These are phyloP conservation scores for Tardiomyces digboiensis DNA, from an alignment of 1,139 yeast species.

Conservation along the genomic window DNA sequence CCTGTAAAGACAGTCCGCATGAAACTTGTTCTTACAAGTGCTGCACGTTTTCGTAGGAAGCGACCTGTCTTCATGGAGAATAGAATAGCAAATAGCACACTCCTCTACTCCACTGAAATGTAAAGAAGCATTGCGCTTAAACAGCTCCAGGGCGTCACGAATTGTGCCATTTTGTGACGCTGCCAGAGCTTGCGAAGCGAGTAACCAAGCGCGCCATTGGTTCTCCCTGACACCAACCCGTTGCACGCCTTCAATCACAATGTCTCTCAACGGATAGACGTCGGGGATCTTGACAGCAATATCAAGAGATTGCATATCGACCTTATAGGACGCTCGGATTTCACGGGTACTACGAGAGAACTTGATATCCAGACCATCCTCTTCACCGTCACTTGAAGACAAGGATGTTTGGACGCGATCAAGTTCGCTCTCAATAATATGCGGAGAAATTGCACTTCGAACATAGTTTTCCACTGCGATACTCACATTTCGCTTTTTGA, in stretches of 20 bases:
- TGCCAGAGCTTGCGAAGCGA: constrained; percentile 79
- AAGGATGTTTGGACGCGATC: constrained; percentile 36
- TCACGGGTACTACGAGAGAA: constrained; percentile 39
- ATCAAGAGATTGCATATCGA: constrained; percentile 86
- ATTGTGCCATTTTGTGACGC: constrained; percentile 70
- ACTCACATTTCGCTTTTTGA: constrained; percentile 49
- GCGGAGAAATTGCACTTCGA: constrained; percentile 50
- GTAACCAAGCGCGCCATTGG: constrained; percentile 93
- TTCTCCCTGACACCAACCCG: constrained; percentile 86
- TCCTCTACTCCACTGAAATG: constrained; percentile 89
- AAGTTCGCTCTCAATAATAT: constrained; percentile 50
- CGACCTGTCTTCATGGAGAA: constrained; percentile 83
- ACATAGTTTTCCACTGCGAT: constrained; percentile 55
- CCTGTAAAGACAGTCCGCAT: constrained; percentile 92
- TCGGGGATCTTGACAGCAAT: constrained; percentile 64
- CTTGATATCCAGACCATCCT: constrained; percentile 5
- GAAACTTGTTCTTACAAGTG: constrained; percentile 90
- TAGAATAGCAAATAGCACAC: constrained; percentile 93
- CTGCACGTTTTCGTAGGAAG: constrained; percentile 83
- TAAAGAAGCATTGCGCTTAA: constrained; percentile 67
- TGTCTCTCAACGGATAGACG: constrained; percentile 65
- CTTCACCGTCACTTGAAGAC: constrained; percentile 20
- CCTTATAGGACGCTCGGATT: constrained; percentile 60
- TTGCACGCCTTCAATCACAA: constrained; percentile 65
- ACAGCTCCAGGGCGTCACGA: constrained; percentile 70